A percentile compares a stretch with the other conserved stretches of the same genome.
These are phyloP conservation scores for Serendipita sp. DNA, from an alignment of 768 basidiomycete genomes.

Conservation along the genomic window DNA sequence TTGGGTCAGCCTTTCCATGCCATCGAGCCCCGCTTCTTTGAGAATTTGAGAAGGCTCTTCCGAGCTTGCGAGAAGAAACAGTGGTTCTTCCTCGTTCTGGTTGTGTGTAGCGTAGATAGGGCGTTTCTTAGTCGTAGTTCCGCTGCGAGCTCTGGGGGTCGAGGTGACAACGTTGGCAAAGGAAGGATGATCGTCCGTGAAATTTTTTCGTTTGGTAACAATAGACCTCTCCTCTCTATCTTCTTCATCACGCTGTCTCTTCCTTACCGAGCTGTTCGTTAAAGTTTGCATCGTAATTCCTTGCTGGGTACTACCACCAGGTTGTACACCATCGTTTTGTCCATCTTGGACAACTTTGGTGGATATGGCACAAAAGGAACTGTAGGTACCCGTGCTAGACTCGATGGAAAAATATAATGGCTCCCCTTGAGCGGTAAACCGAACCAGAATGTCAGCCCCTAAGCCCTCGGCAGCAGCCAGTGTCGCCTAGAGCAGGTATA, in stretches of 20 bases:
- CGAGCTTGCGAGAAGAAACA: slow-evolving; percentile 19
- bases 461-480: slow-evolving; percentile 63
- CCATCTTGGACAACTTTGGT: slow-evolving; percentile 27
- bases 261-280: slow-evolving; percentile 21
- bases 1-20: slow-evolving; percentile 46
- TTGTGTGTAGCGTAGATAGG: not conserved
- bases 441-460: slow-evolving; percentile 44
- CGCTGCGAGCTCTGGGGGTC: not conserved
- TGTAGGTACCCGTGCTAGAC: slow-evolving; percentile 32
- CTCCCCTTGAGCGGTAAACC: slow-evolving; percentile 55
- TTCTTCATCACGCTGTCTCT: slow-evolving; percentile 26
- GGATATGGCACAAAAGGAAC: slow-evolving; percentile 56
- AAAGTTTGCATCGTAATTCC: slow-evolving; percentile 4
- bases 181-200: slow-evolving; percentile 13
- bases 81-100: slow-evolving; percentile 16
- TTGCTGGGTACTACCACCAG: slow-evolving; percentile 1
- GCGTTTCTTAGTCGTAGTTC: not conserved
- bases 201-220: slow-evolving; percentile 22
- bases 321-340: not conserved
- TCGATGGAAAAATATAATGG: slow-evolving; percentile 69
- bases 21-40: slow-evolving; percentile 40
- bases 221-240: slow-evolving; percentile 25
- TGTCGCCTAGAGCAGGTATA: slow-evolving; percentile 33
- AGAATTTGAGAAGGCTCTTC: slow-evolving; percentile 39
- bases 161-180: slow-evolving; percentile 9